These are phyloP conservation scores for Lophiotrema nucula DNA, from an alignment of 495 filamentous ascomycete species.

Conservation along the genomic window DNA sequence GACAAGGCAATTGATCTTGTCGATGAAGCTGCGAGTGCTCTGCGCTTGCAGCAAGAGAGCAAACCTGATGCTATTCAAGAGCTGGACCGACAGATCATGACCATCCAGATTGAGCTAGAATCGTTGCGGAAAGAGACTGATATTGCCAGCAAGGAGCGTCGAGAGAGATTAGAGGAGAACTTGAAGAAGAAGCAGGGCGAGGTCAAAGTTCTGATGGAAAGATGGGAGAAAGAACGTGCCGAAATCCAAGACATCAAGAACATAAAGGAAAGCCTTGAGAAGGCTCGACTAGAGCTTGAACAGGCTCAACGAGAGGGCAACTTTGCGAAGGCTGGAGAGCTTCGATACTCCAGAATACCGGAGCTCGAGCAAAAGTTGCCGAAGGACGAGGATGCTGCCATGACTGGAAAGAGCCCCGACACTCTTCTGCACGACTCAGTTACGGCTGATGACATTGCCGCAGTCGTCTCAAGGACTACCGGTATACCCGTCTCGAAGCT, in stretches of 20 bases:
- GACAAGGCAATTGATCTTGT: conserved; percentile 97
- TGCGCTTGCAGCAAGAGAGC: conserved; percentile 92
- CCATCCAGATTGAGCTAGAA: conserved; percentile 95
- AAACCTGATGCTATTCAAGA: conserved; percentile 90
- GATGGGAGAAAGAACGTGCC: conserved; percentile 86
- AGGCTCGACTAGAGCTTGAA: conserved; percentile 79
- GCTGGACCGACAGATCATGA: conserved; percentile 91
- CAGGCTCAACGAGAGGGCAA: conserved; percentile 86
- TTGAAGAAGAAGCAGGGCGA: conserved; percentile 74
- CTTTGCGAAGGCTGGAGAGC: conserved; percentile 81
- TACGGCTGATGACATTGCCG: conserved; percentile 87
- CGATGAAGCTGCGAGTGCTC: conserved; percentile 88
- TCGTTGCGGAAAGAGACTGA: conserved; percentile 94
- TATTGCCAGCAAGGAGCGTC: conserved; percentile 79
- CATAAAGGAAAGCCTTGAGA: conserved; percentile 79
- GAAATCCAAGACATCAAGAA: conserved; percentile 84
- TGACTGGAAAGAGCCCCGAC: conserved; percentile 43
- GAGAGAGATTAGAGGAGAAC: conserved; percentile 74
- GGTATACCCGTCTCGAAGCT: conserved; percentile 90
- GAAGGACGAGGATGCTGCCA: conserved; percentile 54
- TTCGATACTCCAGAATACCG: conserved; percentile 85
- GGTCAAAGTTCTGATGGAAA: conserved; percentile 61
- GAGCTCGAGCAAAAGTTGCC: conserved; percentile 74
- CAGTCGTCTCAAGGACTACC: conserved; percentile 84
- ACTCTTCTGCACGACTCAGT: conserved; percentile 88